These are phyloP conservation scores for Plasmodium yoelii DNA, from an alignment of 169 alveolate species.

Conservation along the genomic window DNA sequence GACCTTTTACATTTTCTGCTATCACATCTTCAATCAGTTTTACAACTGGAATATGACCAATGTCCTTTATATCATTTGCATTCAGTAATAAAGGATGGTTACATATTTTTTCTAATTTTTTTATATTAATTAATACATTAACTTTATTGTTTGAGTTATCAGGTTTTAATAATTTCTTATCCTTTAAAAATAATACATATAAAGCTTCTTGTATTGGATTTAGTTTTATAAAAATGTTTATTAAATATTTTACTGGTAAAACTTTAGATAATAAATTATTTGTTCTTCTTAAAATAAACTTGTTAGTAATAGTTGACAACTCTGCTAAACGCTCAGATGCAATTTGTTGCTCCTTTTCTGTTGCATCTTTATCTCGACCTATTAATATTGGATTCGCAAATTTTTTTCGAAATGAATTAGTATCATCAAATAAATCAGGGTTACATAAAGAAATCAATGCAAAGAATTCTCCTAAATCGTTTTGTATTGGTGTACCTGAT, in stretches of 20 bases:
- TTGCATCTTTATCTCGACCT: conserved; percentile 94
- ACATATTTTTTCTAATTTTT: conserved; percentile 56
- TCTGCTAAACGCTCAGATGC: conserved; percentile 91
- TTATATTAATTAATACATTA: conserved; percentile 49
- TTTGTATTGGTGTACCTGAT: conserved; percentile 93
- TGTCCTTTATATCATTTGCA: conserved; percentile 72
- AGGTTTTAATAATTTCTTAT: conserved; percentile 31
- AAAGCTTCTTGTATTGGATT: conserved; percentile 88
- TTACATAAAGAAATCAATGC: conserved; percentile 91
- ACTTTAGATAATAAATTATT: conserved; percentile 91
- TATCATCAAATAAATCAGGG: conserved; percentile 92
- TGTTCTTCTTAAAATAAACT: conserved; percentile 91
- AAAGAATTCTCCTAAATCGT: conserved; percentile 92
- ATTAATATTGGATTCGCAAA: conserved; percentile 90
- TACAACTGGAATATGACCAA: conserved; percentile 80
- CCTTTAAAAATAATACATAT: conserved; percentile 83
- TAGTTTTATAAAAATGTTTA: conserved; percentile 90
- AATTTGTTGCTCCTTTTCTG: conserved; percentile 88
- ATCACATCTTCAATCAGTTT: conserved; percentile 75
- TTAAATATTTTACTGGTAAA: conserved; percentile 90
- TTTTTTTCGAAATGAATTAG: conserved; percentile 81
- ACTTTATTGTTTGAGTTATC: conserved; percentile 34
- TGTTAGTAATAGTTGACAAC: conserved; percentile 91
- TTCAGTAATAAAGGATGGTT: conserved; percentile 26
- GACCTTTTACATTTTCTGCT: conserved; percentile 5